phyloP scores from a whole-genome alignment of 495 filamentous ascomycete genomes.

The Hypoxylon trugodes region DNA sequence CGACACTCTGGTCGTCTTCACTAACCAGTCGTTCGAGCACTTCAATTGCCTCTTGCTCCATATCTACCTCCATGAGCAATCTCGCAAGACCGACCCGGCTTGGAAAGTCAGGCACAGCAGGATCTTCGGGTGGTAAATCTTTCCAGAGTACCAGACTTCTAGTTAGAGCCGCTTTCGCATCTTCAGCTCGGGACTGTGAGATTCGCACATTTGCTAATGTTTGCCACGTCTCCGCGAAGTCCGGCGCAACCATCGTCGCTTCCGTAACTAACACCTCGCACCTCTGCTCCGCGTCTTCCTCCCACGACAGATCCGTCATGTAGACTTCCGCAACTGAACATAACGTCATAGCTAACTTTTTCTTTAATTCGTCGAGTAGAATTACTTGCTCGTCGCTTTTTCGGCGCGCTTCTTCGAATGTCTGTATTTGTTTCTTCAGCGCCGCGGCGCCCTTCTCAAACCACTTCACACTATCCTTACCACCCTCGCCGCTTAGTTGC shows the following conservation, averaged over 20 bases:
- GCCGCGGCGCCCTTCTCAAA: slow-evolving; percentile 81
- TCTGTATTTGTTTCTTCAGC: slow-evolving; percentile 71
- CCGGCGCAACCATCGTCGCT: slow-evolving; percentile 77
- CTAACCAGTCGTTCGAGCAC: slow-evolving; percentile 82
- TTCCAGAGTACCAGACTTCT: slow-evolving; percentile 82
- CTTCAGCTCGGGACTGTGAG: slow-evolving; percentile 78
- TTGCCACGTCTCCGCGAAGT: slow-evolving; percentile 84
- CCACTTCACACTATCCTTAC: slow-evolving; percentile 83
- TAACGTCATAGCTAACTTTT: slow-evolving; percentile 82
- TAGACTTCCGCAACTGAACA: slow-evolving; percentile 94
- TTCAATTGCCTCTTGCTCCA: slow-evolving; percentile 84
- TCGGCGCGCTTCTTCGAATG: slow-evolving; percentile 46
- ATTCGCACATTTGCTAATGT: slow-evolving; percentile 94
- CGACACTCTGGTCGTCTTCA: slow-evolving; percentile 92
- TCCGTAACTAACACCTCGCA: slow-evolving; percentile 90
- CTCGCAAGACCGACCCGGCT: slow-evolving; percentile 82
- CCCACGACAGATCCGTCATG: slow-evolving; percentile 97
- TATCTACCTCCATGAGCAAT: slow-evolving; percentile 86
- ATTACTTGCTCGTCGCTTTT: slow-evolving; percentile 53
- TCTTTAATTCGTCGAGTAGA: slow-evolving; percentile 70
- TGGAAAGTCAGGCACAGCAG: slow-evolving; percentile 79
- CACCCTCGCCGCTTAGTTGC: slow-evolving; percentile 89
- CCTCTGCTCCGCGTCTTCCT: slow-evolving; percentile 81
- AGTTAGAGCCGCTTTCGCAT: slow-evolving; percentile 79
- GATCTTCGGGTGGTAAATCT: slow-evolving; percentile 70